Percentiles rank a stretch among this genome's conserved stretches.
phyloP scores from a whole-genome alignment of 768 basidiomycete species.

The Crassisporium funariophilum region DNA sequence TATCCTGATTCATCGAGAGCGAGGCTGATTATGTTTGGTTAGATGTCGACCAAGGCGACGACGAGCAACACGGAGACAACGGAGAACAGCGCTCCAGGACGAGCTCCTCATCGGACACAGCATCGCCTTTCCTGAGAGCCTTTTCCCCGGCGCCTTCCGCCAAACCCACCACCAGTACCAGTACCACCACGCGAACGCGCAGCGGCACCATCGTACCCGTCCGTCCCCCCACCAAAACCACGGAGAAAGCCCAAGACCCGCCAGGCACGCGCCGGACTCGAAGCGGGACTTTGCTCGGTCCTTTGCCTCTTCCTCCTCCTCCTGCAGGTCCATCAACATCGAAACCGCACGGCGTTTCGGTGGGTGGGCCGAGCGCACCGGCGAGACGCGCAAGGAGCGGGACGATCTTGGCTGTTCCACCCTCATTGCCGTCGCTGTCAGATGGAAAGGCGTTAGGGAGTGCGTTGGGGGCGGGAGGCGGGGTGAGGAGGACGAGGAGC shows the following conservation, averaged over 20 bases:
- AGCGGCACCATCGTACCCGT: conserved; percentile 49
- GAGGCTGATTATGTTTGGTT: no score
- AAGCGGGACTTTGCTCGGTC: conserved; percentile 35
- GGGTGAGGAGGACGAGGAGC: conserved; percentile 29
- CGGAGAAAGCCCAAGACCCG: not conserved
- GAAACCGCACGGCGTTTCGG: not conserved
- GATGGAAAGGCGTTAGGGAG: not conserved
- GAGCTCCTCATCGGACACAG: no score
- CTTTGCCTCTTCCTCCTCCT: conserved; percentile 17
- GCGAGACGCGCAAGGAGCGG: not conserved
- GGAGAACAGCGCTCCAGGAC: no score
- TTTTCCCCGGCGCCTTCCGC: not conserved
- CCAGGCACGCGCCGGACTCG: conserved; percentile 28
- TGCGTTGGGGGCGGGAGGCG: conserved; percentile 3
- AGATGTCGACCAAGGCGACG: no score
- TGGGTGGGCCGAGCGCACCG: not conserved
- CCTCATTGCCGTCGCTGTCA: conserved; percentile 4
- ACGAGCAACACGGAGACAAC: no score
- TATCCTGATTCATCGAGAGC: no score
- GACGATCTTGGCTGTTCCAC: conserved; percentile 1
- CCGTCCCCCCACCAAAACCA: not conserved
- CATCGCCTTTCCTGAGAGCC: no score
- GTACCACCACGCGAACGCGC: conserved; percentile 33
- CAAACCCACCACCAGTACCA: not conserved
- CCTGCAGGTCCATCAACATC: not conserved